Percentiles rank a stretch among this genome's conserved stretches.
phyloP scores from a whole-genome alignment of 352 stramenopile genomes.

The Globisporangium yorkense region DNA sequence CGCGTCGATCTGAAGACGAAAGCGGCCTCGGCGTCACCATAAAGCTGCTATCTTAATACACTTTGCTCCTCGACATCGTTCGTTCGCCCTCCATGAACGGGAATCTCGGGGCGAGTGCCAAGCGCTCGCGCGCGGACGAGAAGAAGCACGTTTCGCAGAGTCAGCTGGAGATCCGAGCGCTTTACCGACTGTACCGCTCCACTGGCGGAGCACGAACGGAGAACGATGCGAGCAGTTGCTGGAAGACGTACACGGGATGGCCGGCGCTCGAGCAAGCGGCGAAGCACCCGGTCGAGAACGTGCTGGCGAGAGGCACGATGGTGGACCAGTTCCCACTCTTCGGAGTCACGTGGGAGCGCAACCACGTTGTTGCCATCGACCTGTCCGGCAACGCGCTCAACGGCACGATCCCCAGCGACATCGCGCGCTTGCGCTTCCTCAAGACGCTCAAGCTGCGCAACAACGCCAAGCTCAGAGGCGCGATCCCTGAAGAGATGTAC shows the following conservation, averaged over 20 bases:
- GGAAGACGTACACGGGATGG: slow-evolving; percentile 37
- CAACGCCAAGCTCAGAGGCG: slow-evolving; percentile 36
- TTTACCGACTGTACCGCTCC: slow-evolving; percentile 33
- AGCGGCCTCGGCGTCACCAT: background rate
- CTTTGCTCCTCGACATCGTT: too few relatives aligned
- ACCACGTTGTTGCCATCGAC: slow-evolving; percentile 56
- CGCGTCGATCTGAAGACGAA: slow-evolving; percentile 3
- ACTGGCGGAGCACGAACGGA: slow-evolving; percentile 21
- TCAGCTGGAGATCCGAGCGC: slow-evolving; percentile 39
- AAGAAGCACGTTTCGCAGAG: slow-evolving; percentile 24
- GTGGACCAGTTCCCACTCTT: slow-evolving; percentile 29
- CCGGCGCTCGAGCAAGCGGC: slow-evolving; percentile 16
- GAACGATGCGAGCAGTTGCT: slow-evolving; percentile 9
- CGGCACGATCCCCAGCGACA: slow-evolving; percentile 34
- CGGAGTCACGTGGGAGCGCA: slow-evolving; percentile 48
- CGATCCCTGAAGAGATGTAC: slow-evolving; percentile 25
- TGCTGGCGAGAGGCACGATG: slow-evolving; percentile 24
- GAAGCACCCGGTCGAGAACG: slow-evolving; percentile 14
- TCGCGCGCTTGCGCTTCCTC: slow-evolving; percentile 38
- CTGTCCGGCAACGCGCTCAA: slow-evolving; percentile 41
- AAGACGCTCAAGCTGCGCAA: slow-evolving; percentile 50
- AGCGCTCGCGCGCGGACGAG: slow-evolving; percentile 1
- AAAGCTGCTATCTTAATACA: too few relatives aligned
- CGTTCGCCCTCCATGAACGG: too few relatives aligned
- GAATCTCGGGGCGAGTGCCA: background rate